Evolutionary conservation across 2,329 filamentous ascomycete species (phyloP).

Genomic region (Penicillium sp.): DNA sequence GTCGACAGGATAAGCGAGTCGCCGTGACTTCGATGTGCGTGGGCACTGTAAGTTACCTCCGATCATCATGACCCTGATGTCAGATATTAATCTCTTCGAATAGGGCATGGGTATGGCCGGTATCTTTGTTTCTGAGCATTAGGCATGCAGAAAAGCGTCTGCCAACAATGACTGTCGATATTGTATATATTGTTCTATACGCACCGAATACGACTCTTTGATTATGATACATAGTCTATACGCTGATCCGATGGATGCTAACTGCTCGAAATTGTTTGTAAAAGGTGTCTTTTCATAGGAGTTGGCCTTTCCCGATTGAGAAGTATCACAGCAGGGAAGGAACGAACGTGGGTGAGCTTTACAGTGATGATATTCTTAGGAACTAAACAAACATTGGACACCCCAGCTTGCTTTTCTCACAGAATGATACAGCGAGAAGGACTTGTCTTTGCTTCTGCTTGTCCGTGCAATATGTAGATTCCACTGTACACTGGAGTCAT

Average conservation of each 20-base stretch:
- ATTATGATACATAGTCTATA: not conserved
- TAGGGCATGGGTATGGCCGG: constrained; percentile 68
- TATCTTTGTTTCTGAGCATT: constrained; percentile 82
- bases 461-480: too few relatives aligned
- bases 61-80: not conserved
- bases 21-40: constrained; percentile 90
- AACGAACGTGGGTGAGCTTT: too few relatives aligned
- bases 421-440: too few relatives aligned
- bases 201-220: not conserved
- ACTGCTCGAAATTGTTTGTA: not conserved
- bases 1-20: constrained; percentile 66
- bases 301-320: too few relatives aligned
- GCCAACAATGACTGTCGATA: not conserved
- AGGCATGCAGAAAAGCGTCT: not conserved
- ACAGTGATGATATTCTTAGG: too few relatives aligned
- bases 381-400: too few relatives aligned
- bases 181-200: not conserved
- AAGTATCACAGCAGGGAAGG: too few relatives aligned
- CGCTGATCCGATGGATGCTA: too few relatives aligned
- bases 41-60: constrained; percentile 59
- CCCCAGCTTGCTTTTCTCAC: too few relatives aligned
- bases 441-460: too few relatives aligned
- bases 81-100: constrained; percentile 3
- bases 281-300: not conserved
- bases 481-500: too few relatives aligned